phyloP scores from a whole-genome alignment of 192 early-diverging fungal species.

The Coemansia sp. region DNA sequence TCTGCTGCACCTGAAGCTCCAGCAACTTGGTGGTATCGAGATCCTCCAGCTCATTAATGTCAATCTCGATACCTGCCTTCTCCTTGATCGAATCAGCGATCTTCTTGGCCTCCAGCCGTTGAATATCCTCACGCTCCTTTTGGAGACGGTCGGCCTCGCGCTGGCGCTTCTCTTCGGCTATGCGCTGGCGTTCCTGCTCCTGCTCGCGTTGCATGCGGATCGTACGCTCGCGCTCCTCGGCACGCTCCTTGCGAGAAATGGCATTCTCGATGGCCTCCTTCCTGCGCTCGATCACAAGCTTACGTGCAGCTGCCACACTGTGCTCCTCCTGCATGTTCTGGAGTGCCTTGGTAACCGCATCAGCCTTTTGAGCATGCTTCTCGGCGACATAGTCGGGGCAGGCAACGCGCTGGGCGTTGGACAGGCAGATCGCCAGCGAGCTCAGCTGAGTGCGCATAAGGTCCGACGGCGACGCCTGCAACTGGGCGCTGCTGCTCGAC shows the following conservation, averaged over 20 bases:
- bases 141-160: constrained; percentile 80
- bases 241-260: constrained; percentile 75
- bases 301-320: constrained; percentile 69
- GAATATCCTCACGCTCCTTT: constrained; percentile 76
- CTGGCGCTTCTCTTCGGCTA: constrained; percentile 79
- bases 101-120: constrained; percentile 78
- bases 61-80: constrained; percentile 60
- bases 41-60: constrained; percentile 73
- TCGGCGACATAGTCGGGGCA: constrained; percentile 70
- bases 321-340: constrained; percentile 80
- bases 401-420: constrained; percentile 81
- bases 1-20: constrained; percentile 82
- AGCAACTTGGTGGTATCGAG: constrained; percentile 78
- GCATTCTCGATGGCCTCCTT: constrained; percentile 77
- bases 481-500: constrained; percentile 76
- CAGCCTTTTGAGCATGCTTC: constrained; percentile 65
- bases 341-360: constrained; percentile 70
- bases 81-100: constrained; percentile 76
- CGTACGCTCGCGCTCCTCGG: constrained; percentile 76
- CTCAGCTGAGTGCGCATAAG: constrained; percentile 92
- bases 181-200: constrained; percentile 76
- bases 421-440: constrained; percentile 78
- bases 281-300: constrained; percentile 82
- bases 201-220: constrained; percentile 72
- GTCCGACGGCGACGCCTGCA: constrained; percentile 83